Percentiles rank a stretch among this genome's conserved stretches.
phyloP scores from a whole-genome alignment of 192 early-diverging fungal species.

The Coemansia sp. region DNA sequence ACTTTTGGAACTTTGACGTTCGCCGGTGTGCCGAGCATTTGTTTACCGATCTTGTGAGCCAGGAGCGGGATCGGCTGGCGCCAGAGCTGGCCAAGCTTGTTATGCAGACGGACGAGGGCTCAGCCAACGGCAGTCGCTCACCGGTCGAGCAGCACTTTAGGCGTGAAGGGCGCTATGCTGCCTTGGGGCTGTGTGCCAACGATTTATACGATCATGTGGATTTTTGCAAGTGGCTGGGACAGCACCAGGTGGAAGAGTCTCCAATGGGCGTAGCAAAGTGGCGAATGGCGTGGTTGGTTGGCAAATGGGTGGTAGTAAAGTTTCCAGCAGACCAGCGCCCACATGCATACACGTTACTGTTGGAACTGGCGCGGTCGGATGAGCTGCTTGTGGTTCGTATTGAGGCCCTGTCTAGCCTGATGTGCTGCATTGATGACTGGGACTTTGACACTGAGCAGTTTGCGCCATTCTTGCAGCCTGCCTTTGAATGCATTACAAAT shows the following conservation, averaged over 20 bases:
- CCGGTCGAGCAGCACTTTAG: constrained; percentile 10
- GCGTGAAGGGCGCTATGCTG: constrained; percentile 62
- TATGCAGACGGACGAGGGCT: constrained; percentile 9
- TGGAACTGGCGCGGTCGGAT: constrained; percentile 64
- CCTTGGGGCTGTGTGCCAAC: constrained; percentile 76
- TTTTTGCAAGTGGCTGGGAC: constrained; percentile 74
- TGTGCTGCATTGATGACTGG: constrained; percentile 79
- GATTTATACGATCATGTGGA: constrained; percentile 79
- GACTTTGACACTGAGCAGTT: constrained; percentile 77
- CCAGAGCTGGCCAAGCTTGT: constrained; percentile 22
- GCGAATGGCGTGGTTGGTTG: constrained; percentile 80
- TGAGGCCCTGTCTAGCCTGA: constrained; percentile 66
- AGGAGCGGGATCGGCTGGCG: constrained; percentile 28
- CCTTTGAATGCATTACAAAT: constrained; percentile 58
- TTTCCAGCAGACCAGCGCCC: constrained; percentile 61
- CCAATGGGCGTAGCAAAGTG: constrained; percentile 56
- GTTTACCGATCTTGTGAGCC: constrained; percentile 74
- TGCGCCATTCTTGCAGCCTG: constrained; percentile 62
- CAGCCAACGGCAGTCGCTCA: background rate
- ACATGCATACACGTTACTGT: constrained; percentile 69
- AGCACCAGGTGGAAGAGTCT: constrained; percentile 40
- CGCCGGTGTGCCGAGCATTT: constrained; percentile 82
- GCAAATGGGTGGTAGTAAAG: constrained; percentile 84
- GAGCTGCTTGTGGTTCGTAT: constrained; percentile 82
- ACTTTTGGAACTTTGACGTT: constrained; percentile 79